Evolutionary conservation across 179 eudicot species (phyloP).

Genomic region (Spinacia oleracea): DNA sequence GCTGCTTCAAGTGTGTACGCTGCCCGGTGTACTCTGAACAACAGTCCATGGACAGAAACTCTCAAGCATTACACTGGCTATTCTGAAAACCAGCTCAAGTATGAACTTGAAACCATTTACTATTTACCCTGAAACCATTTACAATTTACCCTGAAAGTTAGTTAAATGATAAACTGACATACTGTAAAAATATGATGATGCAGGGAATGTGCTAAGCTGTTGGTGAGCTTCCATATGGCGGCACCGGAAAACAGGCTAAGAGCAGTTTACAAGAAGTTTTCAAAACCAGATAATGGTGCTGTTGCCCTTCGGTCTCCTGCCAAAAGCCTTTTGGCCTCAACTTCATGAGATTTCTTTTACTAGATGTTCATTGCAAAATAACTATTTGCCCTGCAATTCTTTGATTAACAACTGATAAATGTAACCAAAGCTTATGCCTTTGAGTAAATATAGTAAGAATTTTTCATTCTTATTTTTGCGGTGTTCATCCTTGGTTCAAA

Average conservation of each 20-base stretch:
- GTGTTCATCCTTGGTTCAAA: not conserved
- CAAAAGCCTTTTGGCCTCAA: conserved; percentile 48
- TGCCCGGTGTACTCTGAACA: conserved; percentile 62
- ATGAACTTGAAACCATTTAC: conserved; percentile 28
- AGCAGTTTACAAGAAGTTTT: conserved; percentile 63
- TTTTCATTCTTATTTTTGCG: not conserved
- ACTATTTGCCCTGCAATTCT: not conserved
- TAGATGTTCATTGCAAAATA: conserved; percentile 12
- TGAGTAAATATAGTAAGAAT: not conserved
- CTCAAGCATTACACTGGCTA: conserved; percentile 67
- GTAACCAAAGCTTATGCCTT: not conserved
- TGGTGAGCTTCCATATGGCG: conserved; percentile 53
- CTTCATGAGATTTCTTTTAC: conserved; percentile 10
- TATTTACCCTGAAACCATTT: not conserved
- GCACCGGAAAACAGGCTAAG: conserved; percentile 58
- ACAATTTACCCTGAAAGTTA: not conserved
- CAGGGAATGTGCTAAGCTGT: conserved; percentile 67
- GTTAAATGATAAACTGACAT: not conserved
- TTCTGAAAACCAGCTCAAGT: conserved; percentile 52
- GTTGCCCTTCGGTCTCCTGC: conserved; percentile 70
- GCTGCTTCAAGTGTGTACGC: conserved; percentile 80
- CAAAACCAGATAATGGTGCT: conserved; percentile 43
- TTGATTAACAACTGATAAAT: not conserved
- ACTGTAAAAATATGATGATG: not conserved
- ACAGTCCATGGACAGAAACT: conserved; percentile 67